Base-by-base conservation (phyloP, 257 asterid species). In the Petunia axillaris region DNA sequence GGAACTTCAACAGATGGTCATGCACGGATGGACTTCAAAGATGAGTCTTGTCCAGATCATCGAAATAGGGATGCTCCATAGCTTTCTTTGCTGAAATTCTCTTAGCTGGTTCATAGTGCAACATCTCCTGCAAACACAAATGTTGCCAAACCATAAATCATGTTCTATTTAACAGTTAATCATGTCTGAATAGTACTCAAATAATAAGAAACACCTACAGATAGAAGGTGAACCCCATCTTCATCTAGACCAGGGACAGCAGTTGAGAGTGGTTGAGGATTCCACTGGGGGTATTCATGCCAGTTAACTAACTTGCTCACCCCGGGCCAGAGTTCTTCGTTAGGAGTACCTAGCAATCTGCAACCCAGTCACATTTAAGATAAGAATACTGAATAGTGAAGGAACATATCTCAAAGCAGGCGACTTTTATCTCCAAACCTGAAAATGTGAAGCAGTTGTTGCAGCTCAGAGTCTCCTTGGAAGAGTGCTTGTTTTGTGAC, bases 201-300 rank as follows among this genome's bases (percentile, higher is more conserved):
- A 77, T 36, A 50, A 6, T 10, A 35, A 4, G 36, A 39, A 25
- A 13, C 46, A 83, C 96, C 87, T 80, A 96, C 98, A 53, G 89
- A 62, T 74, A 96, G 82, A 71, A 94, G 97, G 84, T 90, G 48
- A 1, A 96, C 85, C 70, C 99, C 99, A 15, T 89, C 53, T 80
- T 90, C 95, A 68, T 91, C 97, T 81, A 96, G 91, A 63, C 90
- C 91, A 82, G 93, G 91, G 52, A 96, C 97, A 37, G 93, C 91
- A 7, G 98, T 81, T 40, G 92, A 87, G 4, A 94, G 85, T 77
- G 97, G 93, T 85, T 89, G 89, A 52, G 98, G 89, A 41, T 78
- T 90, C 99, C 99, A 96, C 55, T 94, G 98, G 7, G 99, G 99
- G 84, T 92, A 96, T 74, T 92, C 98, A 73, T 96, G 99, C 99